Evolutionary conservation across 257 asterid genomes (phyloP), one percentile per base, ranked within the genome.

Genomic region (Orobanche coerulescens): DNA sequence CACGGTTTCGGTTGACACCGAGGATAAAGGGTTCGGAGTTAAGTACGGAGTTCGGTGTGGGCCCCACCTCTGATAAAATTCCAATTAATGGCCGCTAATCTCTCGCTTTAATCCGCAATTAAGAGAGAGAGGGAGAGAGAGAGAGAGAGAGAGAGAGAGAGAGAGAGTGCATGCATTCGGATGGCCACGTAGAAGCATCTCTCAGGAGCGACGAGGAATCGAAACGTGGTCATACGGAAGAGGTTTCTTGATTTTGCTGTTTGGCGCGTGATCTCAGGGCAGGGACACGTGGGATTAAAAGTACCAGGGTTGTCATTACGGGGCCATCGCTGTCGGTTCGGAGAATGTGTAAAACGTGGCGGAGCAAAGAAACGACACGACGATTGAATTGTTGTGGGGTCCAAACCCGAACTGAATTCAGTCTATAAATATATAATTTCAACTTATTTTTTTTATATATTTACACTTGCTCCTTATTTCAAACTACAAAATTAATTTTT

Each of bases 251-350:
- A n/a, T n/a, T n/a, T n/a, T n/a, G n/a, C n/a, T n/a, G 4, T 14
- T 6, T 23, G 1, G 1, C 70, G 64, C 48, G 64, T 18, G 28
- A 15, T 0, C 40, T 26, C 2, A 5, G 49, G 70, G 6, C 26
- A 8, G n/a, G 64, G 73, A 63, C 81, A 73, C 78, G 87, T 74
- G 81, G 78, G 30, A 20, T n/a, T n/a, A 9, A 20, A 69, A 46
- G 58, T 59, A 37, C n/a, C 36, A 34, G 20, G 69, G 69, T 51
- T 36, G 25, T 8, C 36, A 7, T 8, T 25, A 2, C 18, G 23
- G 56, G 69, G 65, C 58, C 57, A 52, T 58, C 76, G 46, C 49
- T 69, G 61, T 61, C 76, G 28, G 56, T 59, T 25, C 47, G 3
- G 6, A 28, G 47, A n/a, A 40, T 64, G 63, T 63, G 2, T 16